These are phyloP conservation scores for Ganoderma sinense DNA, from an alignment of 1,284 basidiomycete species.

Conservation along the genomic window DNA sequence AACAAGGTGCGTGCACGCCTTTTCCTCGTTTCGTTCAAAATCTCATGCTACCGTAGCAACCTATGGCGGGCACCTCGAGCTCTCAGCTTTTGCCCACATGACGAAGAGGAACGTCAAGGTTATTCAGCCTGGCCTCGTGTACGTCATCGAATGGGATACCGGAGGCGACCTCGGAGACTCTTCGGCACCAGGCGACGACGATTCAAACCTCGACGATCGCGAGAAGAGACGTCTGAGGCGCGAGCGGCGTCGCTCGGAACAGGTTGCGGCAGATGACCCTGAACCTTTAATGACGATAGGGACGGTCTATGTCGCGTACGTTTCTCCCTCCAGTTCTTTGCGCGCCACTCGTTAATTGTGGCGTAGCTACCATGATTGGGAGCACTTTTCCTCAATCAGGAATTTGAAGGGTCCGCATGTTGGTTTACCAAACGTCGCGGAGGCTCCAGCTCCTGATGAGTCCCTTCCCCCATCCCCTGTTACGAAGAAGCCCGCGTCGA, in stretches of 20 bases:
- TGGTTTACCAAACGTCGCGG: slow-evolving; percentile 76
- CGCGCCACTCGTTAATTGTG: slow-evolving; percentile 8
- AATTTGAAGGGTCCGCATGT: slow-evolving; percentile 86
- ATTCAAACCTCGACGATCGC: slow-evolving; percentile 41
- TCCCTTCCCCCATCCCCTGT: slow-evolving; percentile 30
- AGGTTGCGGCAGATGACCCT: slow-evolving; percentile 21
- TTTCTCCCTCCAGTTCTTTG: slow-evolving; percentile 33
- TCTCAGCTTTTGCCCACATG: slow-evolving; percentile 90
- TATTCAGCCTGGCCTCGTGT: slow-evolving; percentile 87
- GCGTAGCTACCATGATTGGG: slow-evolving; percentile 88
- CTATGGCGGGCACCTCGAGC: slow-evolving; percentile 91
- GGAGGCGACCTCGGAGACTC: slow-evolving; percentile 49
- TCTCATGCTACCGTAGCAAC: slow-evolving; percentile 59
- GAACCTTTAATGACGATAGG: slow-evolving; percentile 36
- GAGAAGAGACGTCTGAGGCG: slow-evolving; percentile 44
- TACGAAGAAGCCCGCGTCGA: slow-evolving; percentile 40
- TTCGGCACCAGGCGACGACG: slow-evolving; percentile 38
- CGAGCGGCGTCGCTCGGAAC: slow-evolving; percentile 45
- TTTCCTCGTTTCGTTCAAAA: slow-evolving; percentile 7
- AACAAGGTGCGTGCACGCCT: slow-evolving; percentile 62
- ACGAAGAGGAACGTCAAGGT: slow-evolving; percentile 85
- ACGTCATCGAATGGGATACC: slow-evolving; percentile 80
- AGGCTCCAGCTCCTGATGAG: slow-evolving; percentile 48
- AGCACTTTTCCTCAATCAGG: slow-evolving; percentile 93
- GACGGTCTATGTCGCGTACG: slow-evolving; percentile 83